Base-by-base conservation (phyloP, 768 basidiomycete genomes). In the Amylocystis lapponica region DNA sequence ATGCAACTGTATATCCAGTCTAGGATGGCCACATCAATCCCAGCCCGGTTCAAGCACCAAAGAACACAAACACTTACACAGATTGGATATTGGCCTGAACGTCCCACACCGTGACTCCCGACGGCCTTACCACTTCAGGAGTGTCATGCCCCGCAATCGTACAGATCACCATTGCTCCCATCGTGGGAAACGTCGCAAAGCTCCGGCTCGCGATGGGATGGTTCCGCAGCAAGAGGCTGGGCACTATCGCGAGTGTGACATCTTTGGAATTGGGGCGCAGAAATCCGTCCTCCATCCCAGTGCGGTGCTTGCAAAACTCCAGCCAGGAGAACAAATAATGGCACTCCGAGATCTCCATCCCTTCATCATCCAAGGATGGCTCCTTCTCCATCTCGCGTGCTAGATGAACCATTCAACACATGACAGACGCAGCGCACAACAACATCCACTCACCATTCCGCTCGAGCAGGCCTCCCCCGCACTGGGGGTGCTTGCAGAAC, bases 401-500 rank as follows among this genome's bases (percentile, higher is more conserved):
- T 40, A 21, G 21, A 7, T 9, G 8, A 27, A 26, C 39, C 46
- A 40, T 12, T n/a, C 20, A 5, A n/a, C n/a, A n/a, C 26, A 16
- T 10, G 16, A 17, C 23, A 27, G 36, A 11, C 12, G 32, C 19
- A n/a, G 4, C 25, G 26, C 20, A 19, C 29, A 16, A 29, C 8
- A 17, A 12, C 2, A 7, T 8, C 1, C n/a, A 41, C 48, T 37
- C 27, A 52, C 51, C 46, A 39, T 52, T 52, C 36, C 30, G 37
- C 12, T 52, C 48, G 7, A 55, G 43, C n/a, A 47, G 33, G 7
- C 27, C 34, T 13, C 45, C 48, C 4, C 53, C 53, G 31, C 53
- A 55, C 5, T 23, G 27, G 22, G 51, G 46, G 39, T 52, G 53
- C 2, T 30, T 10, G 38, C 53, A 55, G 20, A 49, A 55, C 16